Evolutionary conservation across 768 basidiomycete species (phyloP).

Genomic region (Xanthoconium purpureum): DNA sequence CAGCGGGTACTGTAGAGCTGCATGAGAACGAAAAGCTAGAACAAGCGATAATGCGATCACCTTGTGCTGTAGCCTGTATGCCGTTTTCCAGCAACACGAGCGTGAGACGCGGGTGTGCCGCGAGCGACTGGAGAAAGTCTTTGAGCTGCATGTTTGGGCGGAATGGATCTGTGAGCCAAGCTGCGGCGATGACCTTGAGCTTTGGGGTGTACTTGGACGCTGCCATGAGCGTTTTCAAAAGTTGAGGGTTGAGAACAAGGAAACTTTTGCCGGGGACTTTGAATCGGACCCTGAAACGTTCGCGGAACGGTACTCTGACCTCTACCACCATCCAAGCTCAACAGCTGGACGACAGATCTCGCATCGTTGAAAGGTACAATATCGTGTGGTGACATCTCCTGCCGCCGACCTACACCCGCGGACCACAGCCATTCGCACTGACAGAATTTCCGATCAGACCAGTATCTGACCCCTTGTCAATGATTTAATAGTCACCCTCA

Average conservation of each 20-base stretch:
- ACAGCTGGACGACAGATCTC: too few relatives aligned
- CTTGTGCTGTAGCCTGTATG: slow-evolving; percentile 54
- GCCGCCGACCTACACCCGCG: too few relatives aligned
- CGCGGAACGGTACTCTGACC: slow-evolving; percentile 4
- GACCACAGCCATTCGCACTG: too few relatives aligned
- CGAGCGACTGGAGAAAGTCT: slow-evolving; percentile 59
- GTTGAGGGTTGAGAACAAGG: too few relatives aligned
- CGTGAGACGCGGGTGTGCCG: slow-evolving; percentile 67
- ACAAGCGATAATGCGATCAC: slow-evolving; percentile 32
- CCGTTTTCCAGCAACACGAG: slow-evolving; percentile 52
- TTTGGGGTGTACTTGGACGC: slow-evolving; percentile 43
- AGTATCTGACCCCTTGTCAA: too few relatives aligned
- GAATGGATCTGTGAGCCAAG: slow-evolving; percentile 73
- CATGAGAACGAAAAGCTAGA: background rate
- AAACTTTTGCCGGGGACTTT: slow-evolving; percentile 2
- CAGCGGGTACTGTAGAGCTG: slow-evolving; percentile 54
- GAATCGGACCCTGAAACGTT: slow-evolving; percentile 23
- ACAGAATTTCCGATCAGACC: too few relatives aligned
- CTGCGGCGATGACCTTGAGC: slow-evolving; percentile 52
- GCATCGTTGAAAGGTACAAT: too few relatives aligned
- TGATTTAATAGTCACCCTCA: too few relatives aligned
- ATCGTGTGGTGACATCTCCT: too few relatives aligned
- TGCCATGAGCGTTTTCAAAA: slow-evolving; percentile 14
- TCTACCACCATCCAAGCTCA: too few relatives aligned
- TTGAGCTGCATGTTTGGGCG: slow-evolving; percentile 74